These are phyloP conservation scores for Sarocladium brachiariae DNA, from an alignment of 2,329 filamentous ascomycete genomes.

Conservation along the genomic window DNA sequence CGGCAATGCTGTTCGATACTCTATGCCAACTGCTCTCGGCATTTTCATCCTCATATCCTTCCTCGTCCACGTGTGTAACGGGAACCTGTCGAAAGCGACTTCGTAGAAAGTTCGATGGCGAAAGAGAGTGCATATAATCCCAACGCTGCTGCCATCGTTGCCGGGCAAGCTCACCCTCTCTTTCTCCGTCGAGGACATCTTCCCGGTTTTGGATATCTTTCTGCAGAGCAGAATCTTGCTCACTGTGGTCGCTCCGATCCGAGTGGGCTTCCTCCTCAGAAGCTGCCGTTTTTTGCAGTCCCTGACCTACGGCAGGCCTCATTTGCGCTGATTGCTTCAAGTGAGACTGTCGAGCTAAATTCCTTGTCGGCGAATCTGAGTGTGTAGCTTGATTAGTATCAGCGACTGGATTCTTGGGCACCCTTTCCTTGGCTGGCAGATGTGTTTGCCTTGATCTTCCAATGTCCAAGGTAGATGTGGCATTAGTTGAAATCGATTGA, in stretches of 20 bases:
- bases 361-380: neutral
- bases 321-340: neutral
- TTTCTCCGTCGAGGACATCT: neutral
- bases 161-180: neutral
- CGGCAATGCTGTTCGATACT: constrained; percentile 16
- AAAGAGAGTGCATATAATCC: constrained; percentile 15
- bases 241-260: constrained; percentile 4
- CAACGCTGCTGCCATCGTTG: constrained; percentile 15
- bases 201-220: neutral
- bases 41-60: neutral
- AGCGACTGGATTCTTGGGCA: neutral
- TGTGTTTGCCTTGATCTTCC: too few species aligned
- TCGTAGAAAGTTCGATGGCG: constrained; percentile 14
- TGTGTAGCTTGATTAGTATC: neutral
- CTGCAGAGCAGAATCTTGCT: neutral
- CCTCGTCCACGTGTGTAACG: constrained; percentile 11
- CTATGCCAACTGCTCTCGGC: constrained; percentile 17
- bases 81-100: neutral
- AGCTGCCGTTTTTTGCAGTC: too few species aligned
- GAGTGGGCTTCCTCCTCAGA: neutral
- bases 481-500: neutral
- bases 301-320: too few species aligned
- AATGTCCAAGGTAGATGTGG: neutral
- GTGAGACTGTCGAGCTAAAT: neutral
- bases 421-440: neutral